Base-by-base conservation (phyloP, 345 rosid species). In the Leavenworthia alabamica region DNA sequence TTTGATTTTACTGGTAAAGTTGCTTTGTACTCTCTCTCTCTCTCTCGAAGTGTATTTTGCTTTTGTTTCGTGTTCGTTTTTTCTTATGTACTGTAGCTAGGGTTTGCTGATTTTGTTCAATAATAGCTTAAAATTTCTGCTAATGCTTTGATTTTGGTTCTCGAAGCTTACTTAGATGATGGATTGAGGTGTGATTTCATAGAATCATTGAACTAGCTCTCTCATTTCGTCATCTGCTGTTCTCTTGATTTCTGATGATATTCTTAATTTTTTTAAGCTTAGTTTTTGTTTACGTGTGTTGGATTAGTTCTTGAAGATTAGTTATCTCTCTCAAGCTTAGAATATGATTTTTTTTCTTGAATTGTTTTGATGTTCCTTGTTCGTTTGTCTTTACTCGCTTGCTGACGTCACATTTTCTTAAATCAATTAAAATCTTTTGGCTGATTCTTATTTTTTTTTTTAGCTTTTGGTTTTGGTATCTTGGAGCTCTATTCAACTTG, bases 1-100 rank as follows among this genome's bases (percentile, higher is more conserved):
- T n/a, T n/a, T n/a, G n/a, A n/a, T n/a, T n/a, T n/a, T n/a, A n/a
- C 57, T 1, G 75, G 75, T 77, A 71, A 44, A 57, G 26, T 2
- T 2, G n/a, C n/a, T n/a, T n/a, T n/a, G n/a, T n/a, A n/a, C n/a
- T n/a, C n/a, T n/a, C n/a, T n/a, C n/a, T n/a, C n/a, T 6, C 23
- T 32, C 6, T 36, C 4, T 26, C 7, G 11, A 46, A 9, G 12
- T 27, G 42, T 37, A 37, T 0, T 50, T 23, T 61, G 31, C 13
- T 46, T 10, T 10, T 9, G 5, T 28, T 19, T 44, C 31, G 8
- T 50, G 0, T n/a, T 32, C 33, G 0, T 32, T 48, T 11, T 20
- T 3, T 23, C 24, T n/a, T 46, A 20, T 61, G 22, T 17, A 53
- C 59, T 64, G 61, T 74, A 66, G 77, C 72, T 78, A 73, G 79